phyloP scores from a whole-genome alignment of 1,139 yeast genomes.

The Nakaseomyces sp. region DNA sequence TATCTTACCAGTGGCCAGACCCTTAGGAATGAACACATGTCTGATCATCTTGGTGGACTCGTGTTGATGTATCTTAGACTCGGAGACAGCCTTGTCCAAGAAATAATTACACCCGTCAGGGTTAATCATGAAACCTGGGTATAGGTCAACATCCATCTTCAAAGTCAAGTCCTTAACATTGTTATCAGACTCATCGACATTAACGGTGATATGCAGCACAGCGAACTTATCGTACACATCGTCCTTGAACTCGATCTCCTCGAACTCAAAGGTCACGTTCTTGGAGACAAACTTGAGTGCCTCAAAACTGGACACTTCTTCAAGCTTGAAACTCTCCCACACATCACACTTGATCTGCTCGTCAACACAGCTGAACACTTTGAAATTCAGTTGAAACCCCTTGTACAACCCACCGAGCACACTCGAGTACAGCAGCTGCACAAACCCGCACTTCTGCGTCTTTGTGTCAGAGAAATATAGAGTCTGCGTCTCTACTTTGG shows the following conservation, averaged over 20 bases:
- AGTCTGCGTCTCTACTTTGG: slow-evolving; percentile 83
- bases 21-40: slow-evolving; percentile 81
- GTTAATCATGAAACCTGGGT: slow-evolving; percentile 59
- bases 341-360: slow-evolving; percentile 27
- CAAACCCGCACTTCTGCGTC: slow-evolving; percentile 62
- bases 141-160: slow-evolving; percentile 18
- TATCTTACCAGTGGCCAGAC: slow-evolving; percentile 51
- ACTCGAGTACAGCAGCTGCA: slow-evolving; percentile 77
- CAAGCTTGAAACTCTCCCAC: slow-evolving; percentile 26
- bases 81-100: slow-evolving; percentile 40
- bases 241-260: slow-evolving; percentile 40
- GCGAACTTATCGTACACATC: slow-evolving; percentile 10
- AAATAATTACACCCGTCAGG: slow-evolving; percentile 46
- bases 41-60: slow-evolving; percentile 14
- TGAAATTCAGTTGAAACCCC: slow-evolving; percentile 80
- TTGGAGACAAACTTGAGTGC: slow-evolving; percentile 34
- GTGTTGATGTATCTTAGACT: slow-evolving; percentile 47
- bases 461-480: slow-evolving; percentile 59
- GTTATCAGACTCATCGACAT: slow-evolving; percentile 36
- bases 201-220: slow-evolving; percentile 14
- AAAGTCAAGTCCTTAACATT: slow-evolving; percentile 38
- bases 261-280: slow-evolving; percentile 55
- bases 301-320: slow-evolving; percentile 13
- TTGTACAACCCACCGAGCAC: slow-evolving; percentile 64
- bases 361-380: slow-evolving; percentile 36